A percentile compares a stretch with the other conserved stretches of the same genome.
phyloP scores from a whole-genome alignment of 169 alveolate genomes.

The Babesia caballi region DNA sequence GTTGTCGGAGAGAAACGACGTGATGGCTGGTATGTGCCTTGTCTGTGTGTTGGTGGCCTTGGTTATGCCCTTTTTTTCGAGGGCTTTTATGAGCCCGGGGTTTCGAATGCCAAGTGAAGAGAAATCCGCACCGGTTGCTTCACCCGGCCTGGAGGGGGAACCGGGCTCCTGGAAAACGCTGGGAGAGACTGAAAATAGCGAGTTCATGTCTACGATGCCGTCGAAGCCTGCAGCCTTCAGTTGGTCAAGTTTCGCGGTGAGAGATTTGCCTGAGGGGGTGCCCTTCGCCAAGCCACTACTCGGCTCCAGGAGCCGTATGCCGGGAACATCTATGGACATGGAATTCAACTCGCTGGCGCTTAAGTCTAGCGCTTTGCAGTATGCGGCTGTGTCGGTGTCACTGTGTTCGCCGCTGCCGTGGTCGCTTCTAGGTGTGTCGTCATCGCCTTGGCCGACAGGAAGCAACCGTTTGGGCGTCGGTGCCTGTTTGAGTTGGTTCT shows the following conservation, averaged over 20 bases:
- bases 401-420: neutral
- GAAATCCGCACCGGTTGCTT: conserved; percentile 1
- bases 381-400: neutral
- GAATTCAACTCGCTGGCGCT: conserved; percentile 10
- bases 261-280: neutral
- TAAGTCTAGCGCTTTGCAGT: neutral
- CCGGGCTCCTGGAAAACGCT: neutral
- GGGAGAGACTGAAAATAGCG: conserved; percentile 18
- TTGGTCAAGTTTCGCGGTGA: conserved; percentile 3
- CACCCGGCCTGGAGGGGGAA: neutral
- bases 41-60: conserved; percentile 41
- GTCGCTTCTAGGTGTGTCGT: neutral
- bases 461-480: neutral
- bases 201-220: conserved; percentile 54
- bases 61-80: conserved; percentile 24
- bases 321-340: neutral
- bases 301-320: neutral
- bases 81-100: conserved; percentile 6
- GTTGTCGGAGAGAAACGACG: neutral
- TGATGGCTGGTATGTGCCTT: conserved; percentile 25
- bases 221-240: conserved; percentile 22
- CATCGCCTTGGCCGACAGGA: neutral
- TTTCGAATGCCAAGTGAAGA: conserved; percentile 35
- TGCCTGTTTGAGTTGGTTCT: neutral
- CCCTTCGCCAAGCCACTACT: neutral